A percentile compares a stretch with the other conserved stretches of the same genome.
phyloP scores from a whole-genome alignment of 2,329 filamentous ascomycete species.

The Aspergillus unguis region DNA sequence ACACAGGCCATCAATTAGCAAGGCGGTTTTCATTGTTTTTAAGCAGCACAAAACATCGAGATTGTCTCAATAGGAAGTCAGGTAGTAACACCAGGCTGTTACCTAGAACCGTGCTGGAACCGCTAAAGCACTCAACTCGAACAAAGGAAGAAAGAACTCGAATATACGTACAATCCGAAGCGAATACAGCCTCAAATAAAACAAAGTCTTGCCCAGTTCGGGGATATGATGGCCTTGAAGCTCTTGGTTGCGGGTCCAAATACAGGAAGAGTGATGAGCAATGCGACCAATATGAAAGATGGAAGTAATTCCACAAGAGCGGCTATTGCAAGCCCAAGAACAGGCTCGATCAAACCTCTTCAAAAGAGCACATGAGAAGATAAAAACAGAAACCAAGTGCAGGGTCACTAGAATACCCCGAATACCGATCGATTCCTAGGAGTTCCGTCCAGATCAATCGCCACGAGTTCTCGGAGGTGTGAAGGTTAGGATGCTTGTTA shows the following conservation, averaged over 20 bases:
- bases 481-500: background rate
- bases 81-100: slow-evolving; percentile 10
- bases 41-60: slow-evolving; percentile 4
- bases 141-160: slow-evolving; percentile 24
- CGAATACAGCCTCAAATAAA: slow-evolving; percentile 23
- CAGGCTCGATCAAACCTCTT: slow-evolving; percentile 19
- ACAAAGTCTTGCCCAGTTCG: slow-evolving; percentile 22
- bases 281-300: slow-evolving; percentile 18
- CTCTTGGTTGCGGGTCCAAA: slow-evolving; percentile 23
- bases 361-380: slow-evolving; percentile 17
- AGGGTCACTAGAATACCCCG: slow-evolving; percentile 13
- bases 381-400: slow-evolving; percentile 14
- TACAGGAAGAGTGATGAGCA: slow-evolving; percentile 23
- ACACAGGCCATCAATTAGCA: slow-evolving; percentile 39
- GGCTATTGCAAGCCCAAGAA: slow-evolving; percentile 22
- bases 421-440: slow-evolving; percentile 13
- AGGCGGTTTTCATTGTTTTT: slow-evolving; percentile 21
- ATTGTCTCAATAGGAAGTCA: slow-evolving; percentile 5
- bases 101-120: slow-evolving; percentile 10
- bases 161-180: slow-evolving; percentile 43
- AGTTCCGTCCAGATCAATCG: slow-evolving; percentile 8
- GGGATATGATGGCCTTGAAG: slow-evolving; percentile 17
- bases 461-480: background rate
- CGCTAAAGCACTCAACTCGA: slow-evolving; percentile 14
- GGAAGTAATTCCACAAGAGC: slow-evolving; percentile 24